Evolutionary conservation across 1,284 basidiomycete species (phyloP).

Genomic region (Sanghuangporus sanghuang): DNA sequence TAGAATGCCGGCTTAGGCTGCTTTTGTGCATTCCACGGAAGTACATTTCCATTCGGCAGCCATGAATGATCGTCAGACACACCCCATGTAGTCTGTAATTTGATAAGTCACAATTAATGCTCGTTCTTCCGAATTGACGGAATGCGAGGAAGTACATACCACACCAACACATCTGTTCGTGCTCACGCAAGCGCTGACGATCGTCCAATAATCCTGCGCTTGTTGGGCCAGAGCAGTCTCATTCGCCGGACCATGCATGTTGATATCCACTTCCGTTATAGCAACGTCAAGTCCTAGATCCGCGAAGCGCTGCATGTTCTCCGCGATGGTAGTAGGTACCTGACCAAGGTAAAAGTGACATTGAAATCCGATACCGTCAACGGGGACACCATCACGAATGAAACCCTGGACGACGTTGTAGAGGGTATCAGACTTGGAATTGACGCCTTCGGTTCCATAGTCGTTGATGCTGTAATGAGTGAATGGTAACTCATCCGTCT

Average conservation of each 20-base stretch:
- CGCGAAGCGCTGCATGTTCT: slow-evolving; percentile 19
- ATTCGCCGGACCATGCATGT: slow-evolving; percentile 14
- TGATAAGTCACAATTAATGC: neutral
- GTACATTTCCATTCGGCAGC: slow-evolving; percentile 12
- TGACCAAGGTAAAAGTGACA: slow-evolving; percentile 17
- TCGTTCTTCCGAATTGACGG: neutral
- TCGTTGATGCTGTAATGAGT: slow-evolving; percentile 13
- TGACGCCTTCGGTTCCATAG: slow-evolving; percentile 16
- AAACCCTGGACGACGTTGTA: slow-evolving; percentile 13
- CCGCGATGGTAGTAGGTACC: slow-evolving; percentile 12
- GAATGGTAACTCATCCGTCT: neutral
- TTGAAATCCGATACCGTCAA: slow-evolving; percentile 28
- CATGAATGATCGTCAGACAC: slow-evolving; percentile 19
- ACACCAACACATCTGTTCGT: slow-evolving; percentile 21
- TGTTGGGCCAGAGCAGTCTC: slow-evolving; percentile 17
- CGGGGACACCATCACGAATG: slow-evolving; percentile 27
- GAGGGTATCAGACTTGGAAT: slow-evolving; percentile 15
- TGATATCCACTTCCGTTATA: slow-evolving; percentile 22
- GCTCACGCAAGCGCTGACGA: slow-evolving; percentile 24
- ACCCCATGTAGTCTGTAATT: slow-evolving; percentile 12
- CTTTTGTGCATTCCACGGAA: slow-evolving; percentile 14
- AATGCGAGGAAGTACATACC: neutral
- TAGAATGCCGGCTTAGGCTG: slow-evolving; percentile 17
- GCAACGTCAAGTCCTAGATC: slow-evolving; percentile 23
- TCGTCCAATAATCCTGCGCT: slow-evolving; percentile 22